Evolutionary conservation across 208 protist genomes (phyloP).

Genomic region (Entamoeba histolytica): DNA sequence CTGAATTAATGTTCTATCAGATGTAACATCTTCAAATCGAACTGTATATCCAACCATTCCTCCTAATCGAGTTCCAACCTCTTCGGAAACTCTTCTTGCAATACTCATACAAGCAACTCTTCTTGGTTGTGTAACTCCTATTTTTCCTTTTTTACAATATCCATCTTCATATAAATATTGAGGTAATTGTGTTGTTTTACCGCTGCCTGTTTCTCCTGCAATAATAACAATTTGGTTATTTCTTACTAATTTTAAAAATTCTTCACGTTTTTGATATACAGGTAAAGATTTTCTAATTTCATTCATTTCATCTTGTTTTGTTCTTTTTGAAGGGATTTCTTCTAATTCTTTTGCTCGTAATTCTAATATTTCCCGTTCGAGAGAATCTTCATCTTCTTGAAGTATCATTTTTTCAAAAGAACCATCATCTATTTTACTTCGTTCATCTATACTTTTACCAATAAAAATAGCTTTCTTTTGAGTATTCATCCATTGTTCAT

Average conservation of each 20-base stretch:
- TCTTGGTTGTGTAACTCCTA: slow-evolving; percentile 83
- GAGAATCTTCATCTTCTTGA: neutral
- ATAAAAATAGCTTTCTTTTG: neutral
- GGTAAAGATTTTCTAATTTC: neutral
- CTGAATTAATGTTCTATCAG: slow-evolving; percentile 21
- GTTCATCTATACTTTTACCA: neutral
- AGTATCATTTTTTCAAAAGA: neutral
- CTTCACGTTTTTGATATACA: neutral
- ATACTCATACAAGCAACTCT: slow-evolving; percentile 93
- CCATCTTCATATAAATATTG: slow-evolving; percentile 65
- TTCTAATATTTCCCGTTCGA: neutral
- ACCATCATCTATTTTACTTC: neutral
- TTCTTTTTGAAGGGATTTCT: neutral
- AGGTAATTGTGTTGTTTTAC: slow-evolving; percentile 68
- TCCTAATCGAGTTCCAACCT: slow-evolving; percentile 53
- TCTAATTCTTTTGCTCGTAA: neutral
- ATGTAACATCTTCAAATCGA: slow-evolving; percentile 62
- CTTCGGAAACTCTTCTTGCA: slow-evolving; percentile 74
- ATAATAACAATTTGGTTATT: slow-evolving; percentile 24
- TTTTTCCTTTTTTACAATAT: slow-evolving; percentile 31
- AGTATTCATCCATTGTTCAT: neutral
- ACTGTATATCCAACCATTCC: slow-evolving; percentile 58
- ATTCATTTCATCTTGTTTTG: neutral
- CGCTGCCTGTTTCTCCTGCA: slow-evolving; percentile 48
- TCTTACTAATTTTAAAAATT: slow-evolving; percentile 2